phyloP scores from a whole-genome alignment of 2,329 filamentous ascomycete genomes.

The Cercospora sp. region DNA sequence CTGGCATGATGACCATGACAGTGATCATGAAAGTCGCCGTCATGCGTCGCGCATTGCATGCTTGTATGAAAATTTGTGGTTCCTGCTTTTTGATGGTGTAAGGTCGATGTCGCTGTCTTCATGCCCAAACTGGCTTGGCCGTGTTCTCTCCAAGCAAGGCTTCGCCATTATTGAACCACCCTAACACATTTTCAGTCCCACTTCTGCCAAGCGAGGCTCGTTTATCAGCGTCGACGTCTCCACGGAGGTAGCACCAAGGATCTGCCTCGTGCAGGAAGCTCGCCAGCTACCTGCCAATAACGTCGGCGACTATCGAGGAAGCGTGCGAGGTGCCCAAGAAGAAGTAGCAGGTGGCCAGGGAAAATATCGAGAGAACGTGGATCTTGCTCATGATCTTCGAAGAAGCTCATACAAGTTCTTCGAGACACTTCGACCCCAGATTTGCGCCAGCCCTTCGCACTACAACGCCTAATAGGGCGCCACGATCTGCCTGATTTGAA shows the following conservation, averaged over 20 bases:
- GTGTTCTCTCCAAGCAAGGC: not conserved
- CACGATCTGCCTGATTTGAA: not conserved
- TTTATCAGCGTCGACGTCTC: not conserved
- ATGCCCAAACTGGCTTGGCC: not conserved
- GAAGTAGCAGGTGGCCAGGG: not conserved
- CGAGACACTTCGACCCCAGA: not conserved
- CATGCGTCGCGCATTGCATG: not conserved
- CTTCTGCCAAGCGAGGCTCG: not conserved
- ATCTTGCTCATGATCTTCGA: not conserved
- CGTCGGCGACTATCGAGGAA: not conserved
- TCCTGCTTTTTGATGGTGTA: not conserved
- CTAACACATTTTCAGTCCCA: not conserved
- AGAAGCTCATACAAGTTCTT: not conserved
- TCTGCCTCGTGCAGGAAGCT: not conserved
- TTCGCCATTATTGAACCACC: not conserved
- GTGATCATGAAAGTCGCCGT: not conserved
- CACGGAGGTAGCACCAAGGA: not conserved
- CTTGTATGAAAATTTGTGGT: not conserved
- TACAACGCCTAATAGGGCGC: not conserved
- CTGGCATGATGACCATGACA: constrained; percentile 6
- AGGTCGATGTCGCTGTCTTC: not conserved
- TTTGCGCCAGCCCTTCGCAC: not conserved
- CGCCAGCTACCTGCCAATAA: not conserved
- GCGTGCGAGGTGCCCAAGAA: not conserved
- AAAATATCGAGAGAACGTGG: not conserved